Conservation (phyloP, 169 alveolate species). For the Plasmodium falciparum region DNA sequence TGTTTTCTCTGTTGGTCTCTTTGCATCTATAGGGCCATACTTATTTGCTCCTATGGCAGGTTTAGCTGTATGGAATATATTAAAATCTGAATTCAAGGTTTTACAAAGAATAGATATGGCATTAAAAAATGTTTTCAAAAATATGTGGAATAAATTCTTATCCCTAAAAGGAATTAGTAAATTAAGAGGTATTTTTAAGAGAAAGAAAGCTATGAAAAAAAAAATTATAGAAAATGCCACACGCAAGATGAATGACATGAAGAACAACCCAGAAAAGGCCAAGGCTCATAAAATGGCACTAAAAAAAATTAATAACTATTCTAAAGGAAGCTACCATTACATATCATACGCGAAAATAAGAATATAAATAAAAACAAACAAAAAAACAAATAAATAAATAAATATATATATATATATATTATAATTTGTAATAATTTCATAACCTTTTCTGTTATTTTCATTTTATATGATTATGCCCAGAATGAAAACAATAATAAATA, state of each 20-base stretch:
- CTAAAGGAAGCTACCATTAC: constrained; percentile 39
- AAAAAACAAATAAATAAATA: not conserved
- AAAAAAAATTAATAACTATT: constrained; percentile 6
- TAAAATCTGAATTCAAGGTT: constrained; percentile 85
- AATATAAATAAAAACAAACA: not conserved
- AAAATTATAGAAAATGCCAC: constrained; percentile 68
- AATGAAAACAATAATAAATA: too few relatives aligned
- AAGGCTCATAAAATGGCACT: constrained; percentile 46
- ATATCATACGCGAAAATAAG: constrained; percentile 50
- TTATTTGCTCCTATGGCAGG: constrained; percentile 86
- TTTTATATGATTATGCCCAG: too few relatives aligned
- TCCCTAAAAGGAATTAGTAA: constrained; percentile 76
- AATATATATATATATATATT: not conserved
- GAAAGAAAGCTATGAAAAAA: constrained; percentile 70
- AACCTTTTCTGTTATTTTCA: too few relatives aligned
- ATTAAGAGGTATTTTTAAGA: constrained; percentile 79
- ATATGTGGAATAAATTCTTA: constrained; percentile 83
- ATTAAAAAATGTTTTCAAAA: constrained; percentile 75
- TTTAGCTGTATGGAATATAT: constrained; percentile 82
- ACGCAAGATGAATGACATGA: constrained; percentile 47
- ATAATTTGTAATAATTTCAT: not conserved
- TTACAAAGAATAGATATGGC: constrained; percentile 86
- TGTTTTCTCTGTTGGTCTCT: constrained; percentile 83
- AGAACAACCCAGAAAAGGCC: constrained; percentile 35
- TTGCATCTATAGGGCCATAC: constrained; percentile 86